These are phyloP conservation scores for Kazachstania kunashirensis DNA, from an alignment of 805 yeast genomes.

Conservation along the genomic window DNA sequence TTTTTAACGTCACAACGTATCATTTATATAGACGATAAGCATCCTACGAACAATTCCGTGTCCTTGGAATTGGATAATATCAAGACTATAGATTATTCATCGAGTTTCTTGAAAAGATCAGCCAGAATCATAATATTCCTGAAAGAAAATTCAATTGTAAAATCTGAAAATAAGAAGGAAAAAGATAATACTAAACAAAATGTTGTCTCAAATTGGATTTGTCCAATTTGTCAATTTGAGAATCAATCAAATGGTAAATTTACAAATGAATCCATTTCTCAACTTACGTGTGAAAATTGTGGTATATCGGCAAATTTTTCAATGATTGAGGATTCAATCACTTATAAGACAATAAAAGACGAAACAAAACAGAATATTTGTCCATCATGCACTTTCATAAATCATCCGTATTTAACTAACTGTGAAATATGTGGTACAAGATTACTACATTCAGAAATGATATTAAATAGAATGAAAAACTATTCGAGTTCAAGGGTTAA, in stretches of 20 bases:
- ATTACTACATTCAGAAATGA: slow-evolving; percentile 21
- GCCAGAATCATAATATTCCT: slow-evolving; percentile 56
- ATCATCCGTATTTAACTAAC: slow-evolving; percentile 64
- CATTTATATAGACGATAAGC: slow-evolving; percentile 54
- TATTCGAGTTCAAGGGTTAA: background rate
- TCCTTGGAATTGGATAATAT: slow-evolving; percentile 39
- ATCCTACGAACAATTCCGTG: slow-evolving; percentile 36
- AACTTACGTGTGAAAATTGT: slow-evolving; percentile 49
- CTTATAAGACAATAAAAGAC: background rate
- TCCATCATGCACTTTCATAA: slow-evolving; percentile 64
- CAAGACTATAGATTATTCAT: slow-evolving; percentile 31
- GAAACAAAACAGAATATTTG: slow-evolving; percentile 28
- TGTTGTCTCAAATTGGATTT: slow-evolving; percentile 48
- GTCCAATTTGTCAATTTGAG: slow-evolving; percentile 58
- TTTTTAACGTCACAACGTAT: slow-evolving; percentile 68
- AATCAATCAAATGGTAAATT: slow-evolving; percentile 6
- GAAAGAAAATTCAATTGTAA: slow-evolving; percentile 9
- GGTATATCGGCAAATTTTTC: slow-evolving; percentile 43
- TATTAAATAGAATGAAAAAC: background rate
- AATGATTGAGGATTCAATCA: slow-evolving; percentile 28
- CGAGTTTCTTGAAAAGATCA: slow-evolving; percentile 63
- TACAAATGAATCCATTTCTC: slow-evolving; percentile 8
- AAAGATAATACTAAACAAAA: background rate
- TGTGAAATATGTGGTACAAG: slow-evolving; percentile 85
- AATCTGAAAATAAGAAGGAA: background rate